Conservation (phyloP, 2,329 filamentous ascomycete species). For the Aureobasidium mangrovei region DNA sequence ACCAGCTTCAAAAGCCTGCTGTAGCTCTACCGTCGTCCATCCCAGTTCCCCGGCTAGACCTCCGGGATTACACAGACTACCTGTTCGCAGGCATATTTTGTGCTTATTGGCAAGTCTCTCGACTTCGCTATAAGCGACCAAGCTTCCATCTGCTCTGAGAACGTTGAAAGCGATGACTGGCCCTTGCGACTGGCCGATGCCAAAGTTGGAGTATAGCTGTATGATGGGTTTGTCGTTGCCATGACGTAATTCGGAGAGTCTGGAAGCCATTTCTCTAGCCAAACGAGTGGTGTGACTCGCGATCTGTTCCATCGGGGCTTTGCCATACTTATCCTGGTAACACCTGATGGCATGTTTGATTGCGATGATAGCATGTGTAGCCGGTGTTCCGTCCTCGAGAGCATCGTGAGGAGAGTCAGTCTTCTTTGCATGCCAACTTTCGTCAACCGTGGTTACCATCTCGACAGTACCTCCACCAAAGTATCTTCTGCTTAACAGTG, state of each 20-base stretch:
- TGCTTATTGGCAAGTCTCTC: constrained; percentile 48
- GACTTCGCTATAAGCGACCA: constrained; percentile 50
- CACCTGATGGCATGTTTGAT: constrained; percentile 51
- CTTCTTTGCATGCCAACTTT: constrained; percentile 49
- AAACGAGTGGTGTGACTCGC: constrained; percentile 51
- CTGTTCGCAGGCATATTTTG: constrained; percentile 53
- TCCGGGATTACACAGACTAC: constrained; percentile 47
- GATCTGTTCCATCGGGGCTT: constrained; percentile 49
- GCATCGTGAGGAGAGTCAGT: constrained; percentile 47
- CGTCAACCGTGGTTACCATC: constrained; percentile 47
- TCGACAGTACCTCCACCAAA: constrained; percentile 61
- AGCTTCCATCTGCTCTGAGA: constrained; percentile 41
- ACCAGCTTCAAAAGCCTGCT: constrained; percentile 46
- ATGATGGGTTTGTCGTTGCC: constrained; percentile 44
- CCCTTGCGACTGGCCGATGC: constrained; percentile 47
- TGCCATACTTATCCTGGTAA: constrained; percentile 48
- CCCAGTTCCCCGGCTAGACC: constrained; percentile 39
- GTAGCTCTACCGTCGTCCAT: constrained; percentile 47
- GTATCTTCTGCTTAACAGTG: constrained; percentile 49
- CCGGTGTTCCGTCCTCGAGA: constrained; percentile 59
- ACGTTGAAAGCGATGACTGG: constrained; percentile 59
- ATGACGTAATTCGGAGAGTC: constrained; percentile 43
- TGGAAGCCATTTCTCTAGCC: constrained; percentile 40
- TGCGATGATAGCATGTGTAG: constrained; percentile 57
- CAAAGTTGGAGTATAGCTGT: constrained; percentile 47